Evolutionary conservation across 768 basidiomycete species (phyloP), one percentile per base, ranked within the genome.

Genomic region (Lactarius tabidus): DNA sequence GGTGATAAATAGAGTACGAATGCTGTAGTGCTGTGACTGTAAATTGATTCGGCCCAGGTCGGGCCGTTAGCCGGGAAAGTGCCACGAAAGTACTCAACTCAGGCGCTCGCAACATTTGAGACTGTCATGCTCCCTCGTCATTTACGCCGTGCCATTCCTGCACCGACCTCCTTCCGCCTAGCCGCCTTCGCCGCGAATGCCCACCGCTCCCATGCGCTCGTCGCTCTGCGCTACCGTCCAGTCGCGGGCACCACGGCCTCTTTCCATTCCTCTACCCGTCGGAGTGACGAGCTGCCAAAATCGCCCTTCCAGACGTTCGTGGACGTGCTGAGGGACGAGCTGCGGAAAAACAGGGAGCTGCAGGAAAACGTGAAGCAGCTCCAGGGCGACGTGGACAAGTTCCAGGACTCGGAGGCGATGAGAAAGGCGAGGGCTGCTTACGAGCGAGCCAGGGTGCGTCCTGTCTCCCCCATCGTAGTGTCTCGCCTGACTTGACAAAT

Each of bases 251-350:
- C 53, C 41, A 48, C 68, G 51, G 59, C 70, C 45, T 48, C 69
- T 6, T 90, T 91, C 72, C 89, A 91, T 72, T 82, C 89, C 33
- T 88, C 90, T 33, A 78, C 88, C 43, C 79, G 81, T 52, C 80
- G 81, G 35, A 80, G 75, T 48, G 78, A 87, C 68, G 90, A 93
- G 70, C 75, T 83, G 5, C 90, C 91, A 5, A 93, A 91, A 74
- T 97, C 94, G 5, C 97, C 97, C 1, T 98, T 97, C 73, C 89
- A 92, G 75, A 94, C 94, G 2, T 99, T 99, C 70, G 94, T 98
- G 9, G 91, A 98, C 38, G 94, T 95, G 23, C 80, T 99, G 53
- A 86, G 84, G 70, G 95, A 97, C 60, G 97, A 99, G 78, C 78
- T 99, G 53, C 82, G 85, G 74, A 98, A 98, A 82, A 96, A 93